These are phyloP conservation scores for Scedosporium boydii DNA, from an alignment of 2,329 filamentous ascomycete species.

Conservation along the genomic window DNA sequence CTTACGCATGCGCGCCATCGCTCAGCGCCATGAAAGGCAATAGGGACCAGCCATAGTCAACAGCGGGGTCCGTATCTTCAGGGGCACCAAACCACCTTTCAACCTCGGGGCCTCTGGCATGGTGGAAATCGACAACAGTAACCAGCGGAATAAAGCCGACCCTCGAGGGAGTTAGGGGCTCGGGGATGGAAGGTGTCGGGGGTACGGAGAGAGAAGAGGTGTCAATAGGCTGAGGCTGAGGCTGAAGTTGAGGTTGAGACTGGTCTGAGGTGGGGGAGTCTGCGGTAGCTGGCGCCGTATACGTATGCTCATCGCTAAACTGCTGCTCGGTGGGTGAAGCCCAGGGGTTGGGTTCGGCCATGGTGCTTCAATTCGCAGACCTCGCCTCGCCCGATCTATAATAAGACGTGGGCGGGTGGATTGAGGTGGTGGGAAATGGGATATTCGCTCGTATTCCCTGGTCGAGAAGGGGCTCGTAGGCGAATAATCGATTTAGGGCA, in stretches of 20 bases:
- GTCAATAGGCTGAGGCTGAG: not conserved
- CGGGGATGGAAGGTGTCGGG: constrained; percentile 2
- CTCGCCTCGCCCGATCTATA: not conserved
- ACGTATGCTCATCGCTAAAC: not conserved
- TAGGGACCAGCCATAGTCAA: constrained; percentile 80
- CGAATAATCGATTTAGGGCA: not conserved
- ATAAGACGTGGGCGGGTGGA: not conserved
- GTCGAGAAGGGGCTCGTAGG: not conserved
- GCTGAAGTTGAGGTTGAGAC: not conserved
- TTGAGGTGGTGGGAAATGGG: not conserved
- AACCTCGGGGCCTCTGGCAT: constrained; percentile 82
- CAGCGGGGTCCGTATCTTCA: constrained; percentile 67
- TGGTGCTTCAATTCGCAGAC: not conserved
- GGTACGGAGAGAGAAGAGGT: constrained; percentile 8
- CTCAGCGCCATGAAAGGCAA: constrained; percentile 95
- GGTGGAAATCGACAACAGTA: constrained; percentile 75
- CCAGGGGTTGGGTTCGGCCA: not conserved
- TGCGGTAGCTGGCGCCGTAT: not conserved
- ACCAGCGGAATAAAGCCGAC: constrained; percentile 57
- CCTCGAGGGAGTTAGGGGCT: constrained; percentile 16
- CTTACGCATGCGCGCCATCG: constrained; percentile 88
- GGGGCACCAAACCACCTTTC: constrained; percentile 79
- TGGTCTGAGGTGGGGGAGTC: not conserved
- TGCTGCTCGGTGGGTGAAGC: not conserved
- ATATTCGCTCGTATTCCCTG: not conserved